Evolutionary conservation across 768 basidiomycete genomes (phyloP).

Genomic region (Clitopilus hobsonii): DNA sequence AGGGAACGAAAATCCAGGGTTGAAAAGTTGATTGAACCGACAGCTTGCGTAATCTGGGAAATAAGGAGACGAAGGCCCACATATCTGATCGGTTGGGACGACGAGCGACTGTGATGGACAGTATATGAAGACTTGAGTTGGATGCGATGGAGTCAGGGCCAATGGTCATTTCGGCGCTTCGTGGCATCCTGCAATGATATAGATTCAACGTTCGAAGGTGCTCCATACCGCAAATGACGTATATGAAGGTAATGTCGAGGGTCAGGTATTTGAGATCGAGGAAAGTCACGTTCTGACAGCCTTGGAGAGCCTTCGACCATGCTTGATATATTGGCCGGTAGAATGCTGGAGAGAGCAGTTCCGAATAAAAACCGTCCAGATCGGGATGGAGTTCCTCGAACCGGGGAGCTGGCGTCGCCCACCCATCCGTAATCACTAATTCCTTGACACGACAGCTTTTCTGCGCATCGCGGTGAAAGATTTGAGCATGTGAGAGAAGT

Average conservation of each 20-base stretch:
- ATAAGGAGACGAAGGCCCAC: background rate
- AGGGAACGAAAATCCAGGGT: conserved; percentile 10
- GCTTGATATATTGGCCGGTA: background rate
- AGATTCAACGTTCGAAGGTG: background rate
- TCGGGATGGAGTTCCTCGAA: background rate
- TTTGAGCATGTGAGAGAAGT: background rate
- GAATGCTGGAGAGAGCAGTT: background rate
- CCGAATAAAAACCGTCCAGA: background rate
- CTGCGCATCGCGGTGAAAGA: conserved; percentile 1
- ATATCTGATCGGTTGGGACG: background rate
- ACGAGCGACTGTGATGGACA: background rate
- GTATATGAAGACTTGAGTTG: background rate
- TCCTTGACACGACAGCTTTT: background rate
- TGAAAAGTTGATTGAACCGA: background rate
- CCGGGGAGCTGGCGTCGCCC: background rate
- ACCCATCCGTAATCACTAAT: background rate
- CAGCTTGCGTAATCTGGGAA: background rate
- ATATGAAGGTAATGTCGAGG: background rate
- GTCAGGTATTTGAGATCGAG: background rate
- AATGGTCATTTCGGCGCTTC: background rate
- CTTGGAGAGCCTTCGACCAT: background rate
- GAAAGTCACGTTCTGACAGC: background rate
- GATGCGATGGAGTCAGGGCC: background rate
- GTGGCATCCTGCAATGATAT: background rate
- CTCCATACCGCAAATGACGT: background rate